Conservation (phyloP, 306 rosid species). For the Phaseolus lunatus region DNA sequence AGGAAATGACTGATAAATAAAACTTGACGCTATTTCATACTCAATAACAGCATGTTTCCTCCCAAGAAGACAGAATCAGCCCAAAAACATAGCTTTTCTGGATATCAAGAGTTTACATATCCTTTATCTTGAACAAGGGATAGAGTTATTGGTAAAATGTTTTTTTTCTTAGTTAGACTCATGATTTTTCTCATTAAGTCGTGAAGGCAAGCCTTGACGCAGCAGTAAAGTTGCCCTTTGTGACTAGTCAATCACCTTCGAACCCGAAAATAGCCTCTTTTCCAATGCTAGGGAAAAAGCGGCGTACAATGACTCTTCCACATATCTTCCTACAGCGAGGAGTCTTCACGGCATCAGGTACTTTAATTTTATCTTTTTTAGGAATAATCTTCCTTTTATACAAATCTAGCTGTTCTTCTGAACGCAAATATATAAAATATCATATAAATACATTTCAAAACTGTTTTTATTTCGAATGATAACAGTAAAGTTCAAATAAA, state of each 20-base stretch:
- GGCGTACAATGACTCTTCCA: background rate
- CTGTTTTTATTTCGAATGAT: background rate
- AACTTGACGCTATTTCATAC: slow-evolving; percentile 12
- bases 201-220: too few species aligned
- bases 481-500: background rate
- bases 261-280: too few species aligned
- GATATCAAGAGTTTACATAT: background rate
- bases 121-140: background rate
- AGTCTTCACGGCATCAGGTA: too few species aligned
- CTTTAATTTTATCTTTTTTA: background rate
- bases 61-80: background rate
- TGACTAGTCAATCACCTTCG: too few species aligned
- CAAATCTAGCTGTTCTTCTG: background rate
- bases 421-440: background rate
- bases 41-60: background rate
- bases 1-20: slow-evolving; percentile 7
- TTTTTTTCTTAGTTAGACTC: background rate
- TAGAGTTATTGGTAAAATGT: background rate
- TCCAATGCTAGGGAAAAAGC: too few species aligned
- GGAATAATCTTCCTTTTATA: background rate
- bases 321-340: too few species aligned
- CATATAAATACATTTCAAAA: background rate
- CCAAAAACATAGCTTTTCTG: background rate
- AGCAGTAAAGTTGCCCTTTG: too few species aligned
- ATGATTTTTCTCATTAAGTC: too few species aligned